Evolutionary conservation across 805 yeast species (phyloP), one percentile per base, ranked within the genome.

Genomic region (Yamadazyma paraphyllophila): DNA sequence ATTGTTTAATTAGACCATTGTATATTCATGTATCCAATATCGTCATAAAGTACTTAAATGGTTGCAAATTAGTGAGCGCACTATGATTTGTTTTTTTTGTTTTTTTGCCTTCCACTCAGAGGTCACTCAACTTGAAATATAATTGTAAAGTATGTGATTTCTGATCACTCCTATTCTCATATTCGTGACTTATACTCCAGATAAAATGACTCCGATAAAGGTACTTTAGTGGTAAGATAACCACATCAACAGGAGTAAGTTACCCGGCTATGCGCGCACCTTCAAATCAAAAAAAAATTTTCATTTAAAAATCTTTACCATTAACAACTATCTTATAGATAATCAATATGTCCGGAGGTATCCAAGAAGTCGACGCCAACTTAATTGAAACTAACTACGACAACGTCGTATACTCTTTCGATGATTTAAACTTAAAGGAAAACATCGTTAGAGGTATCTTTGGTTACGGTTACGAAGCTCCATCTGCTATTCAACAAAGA

Each of bases 341-440:
- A 24, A 33, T 36, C 37, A 31, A 46, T 38, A 77, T 77, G 82
- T 68, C 82, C 59, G 88, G 83, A 75, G 87, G 86, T 64, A 82
- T 82, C 64, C 76, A 82, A 55, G 94, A 87, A 70, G 80, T 87
- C 67, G 95, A 86, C 72, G 73, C 89, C 66, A 81, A 81, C 69
- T 80, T 81, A 67, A 90, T 92, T 67, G 92, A 87, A 78, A 76
- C 96, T 76, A 92, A 92, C 85, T 89, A 91, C 83, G 97, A 91
- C 81, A 89, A 90, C 70, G 90, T 88, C 66, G 73, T 72, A 51
- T 65, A 74, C 68, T 65, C 83, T 31, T 86, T 87, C 69, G 94
- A 86, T 56, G 90, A 79, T 53, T 78, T 86, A 72, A 77, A 83
- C 71, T 71, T 86, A 59, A 85, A 85, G 70, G 86, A 83, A 53